phyloP scores from a whole-genome alignment of 2,329 filamentous ascomycete species.

The Alternaria triticimaculans region DNA sequence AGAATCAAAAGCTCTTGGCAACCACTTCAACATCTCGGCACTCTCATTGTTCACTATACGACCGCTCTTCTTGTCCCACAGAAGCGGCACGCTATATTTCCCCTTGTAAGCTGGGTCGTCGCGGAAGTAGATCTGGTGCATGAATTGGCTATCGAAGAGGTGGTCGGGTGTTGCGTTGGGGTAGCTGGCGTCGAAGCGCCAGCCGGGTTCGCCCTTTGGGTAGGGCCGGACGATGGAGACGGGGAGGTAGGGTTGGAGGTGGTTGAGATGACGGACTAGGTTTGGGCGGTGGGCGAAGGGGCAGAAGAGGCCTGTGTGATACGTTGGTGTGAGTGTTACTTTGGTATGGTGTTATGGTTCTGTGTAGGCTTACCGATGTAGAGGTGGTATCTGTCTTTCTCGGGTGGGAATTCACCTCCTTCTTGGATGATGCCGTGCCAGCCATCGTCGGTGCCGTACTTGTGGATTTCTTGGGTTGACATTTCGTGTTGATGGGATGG shows the following conservation, averaged over 20 bases:
- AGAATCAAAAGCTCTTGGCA: conserved; percentile 63
- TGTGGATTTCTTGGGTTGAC: conserved; percentile 38
- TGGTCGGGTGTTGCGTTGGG: conserved; percentile 66
- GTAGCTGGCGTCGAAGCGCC: conserved; percentile 65
- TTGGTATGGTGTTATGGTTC: background rate
- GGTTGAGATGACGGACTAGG: conserved; percentile 64
- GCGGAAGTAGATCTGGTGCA: conserved; percentile 69
- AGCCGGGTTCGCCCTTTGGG: conserved; percentile 69
- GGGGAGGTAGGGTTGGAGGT: conserved; percentile 61
- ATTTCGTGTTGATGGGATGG: background rate
- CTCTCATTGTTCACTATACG: conserved; percentile 69
- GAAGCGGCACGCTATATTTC: conserved; percentile 65
- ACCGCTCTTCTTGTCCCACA: conserved; percentile 66
- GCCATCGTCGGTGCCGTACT: conserved; percentile 51
- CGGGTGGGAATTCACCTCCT: conserved; percentile 57
- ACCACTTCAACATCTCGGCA: conserved; percentile 63
- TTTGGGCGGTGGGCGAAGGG: conserved; percentile 69
- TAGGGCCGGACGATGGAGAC: conserved; percentile 69
- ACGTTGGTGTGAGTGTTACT: background rate
- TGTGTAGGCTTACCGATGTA: conserved; percentile 54
- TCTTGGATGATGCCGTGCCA: conserved; percentile 61
- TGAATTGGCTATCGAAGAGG: conserved; percentile 63
- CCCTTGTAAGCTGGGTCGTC: conserved; percentile 67
- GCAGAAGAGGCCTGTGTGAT: conserved; percentile 64
- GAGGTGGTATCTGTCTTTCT: conserved; percentile 61